These are phyloP conservation scores for Carex arenaria DNA, from an alignment of 202 grass and related monocot genomes.

Conservation along the genomic window DNA sequence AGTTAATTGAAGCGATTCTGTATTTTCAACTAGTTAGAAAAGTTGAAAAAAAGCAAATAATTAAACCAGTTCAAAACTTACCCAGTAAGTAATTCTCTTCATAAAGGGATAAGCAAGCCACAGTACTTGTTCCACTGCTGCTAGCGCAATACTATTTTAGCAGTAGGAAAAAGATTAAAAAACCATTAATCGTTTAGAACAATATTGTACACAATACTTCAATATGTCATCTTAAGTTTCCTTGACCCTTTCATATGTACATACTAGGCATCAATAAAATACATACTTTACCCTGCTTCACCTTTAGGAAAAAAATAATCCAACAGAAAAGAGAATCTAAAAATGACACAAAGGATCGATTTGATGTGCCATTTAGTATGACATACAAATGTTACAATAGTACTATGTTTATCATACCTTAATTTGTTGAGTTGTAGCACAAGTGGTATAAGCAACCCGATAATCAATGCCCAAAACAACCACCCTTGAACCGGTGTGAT, in stretches of 20 bases:
- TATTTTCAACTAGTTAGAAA: neutral
- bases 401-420: neutral
- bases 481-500: slow-evolving; percentile 32
- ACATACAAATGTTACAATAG: neutral
- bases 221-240: too few relatives aligned
- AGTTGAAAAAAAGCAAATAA: neutral
- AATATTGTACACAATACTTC: too few relatives aligned
- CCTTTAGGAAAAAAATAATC: neutral
- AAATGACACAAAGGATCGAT: neutral
- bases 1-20: neutral
- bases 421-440: slow-evolving; percentile 5
- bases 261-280: too few relatives aligned
- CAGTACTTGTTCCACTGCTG: slow-evolving; percentile 24
- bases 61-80: neutral
- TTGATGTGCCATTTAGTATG: neutral
- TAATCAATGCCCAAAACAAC: slow-evolving; percentile 13
- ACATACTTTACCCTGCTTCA: too few relatives aligned
- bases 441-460: neutral
- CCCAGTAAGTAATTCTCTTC: slow-evolving; percentile 49
- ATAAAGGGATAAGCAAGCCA: slow-evolving; percentile 42
- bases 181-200: neutral
- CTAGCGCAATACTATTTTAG: slow-evolving; percentile 29
- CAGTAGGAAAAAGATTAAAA: neutral
- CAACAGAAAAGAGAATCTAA: neutral
- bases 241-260: too few relatives aligned